Evolutionary conservation across 2,329 filamentous ascomycete species (phyloP).

Genomic region (Coniochaeta hoffmannii): DNA sequence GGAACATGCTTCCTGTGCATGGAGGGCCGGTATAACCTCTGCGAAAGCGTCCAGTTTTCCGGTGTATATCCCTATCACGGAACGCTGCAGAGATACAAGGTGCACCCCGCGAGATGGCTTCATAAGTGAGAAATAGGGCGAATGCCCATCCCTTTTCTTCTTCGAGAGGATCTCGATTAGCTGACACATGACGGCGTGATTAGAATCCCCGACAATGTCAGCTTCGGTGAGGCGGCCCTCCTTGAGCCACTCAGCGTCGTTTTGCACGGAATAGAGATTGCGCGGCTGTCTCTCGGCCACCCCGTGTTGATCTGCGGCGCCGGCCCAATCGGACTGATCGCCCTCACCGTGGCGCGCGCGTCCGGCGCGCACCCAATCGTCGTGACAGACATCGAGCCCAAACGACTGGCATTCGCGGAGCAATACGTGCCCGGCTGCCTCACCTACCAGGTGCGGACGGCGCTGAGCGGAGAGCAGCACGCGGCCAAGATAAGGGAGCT

Average conservation of each 20-base stretch:
- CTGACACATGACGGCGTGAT: no score
- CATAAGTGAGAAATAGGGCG: no score
- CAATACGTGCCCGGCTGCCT: slow-evolving; percentile 45
- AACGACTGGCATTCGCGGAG: slow-evolving; percentile 49
- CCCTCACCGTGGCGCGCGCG: slow-evolving; percentile 49
- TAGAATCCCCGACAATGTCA: slow-evolving; percentile 49
- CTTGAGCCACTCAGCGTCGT: slow-evolving; percentile 59
- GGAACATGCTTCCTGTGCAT: slow-evolving; percentile 50
- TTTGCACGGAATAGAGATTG: slow-evolving; percentile 49
- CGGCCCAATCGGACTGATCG: slow-evolving; percentile 55
- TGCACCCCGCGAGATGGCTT: slow-evolving; percentile 53
- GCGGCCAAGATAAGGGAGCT: slow-evolving; percentile 41
- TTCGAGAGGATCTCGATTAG: no score
- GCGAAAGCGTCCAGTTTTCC: slow-evolving; percentile 52
- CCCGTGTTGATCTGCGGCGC: slow-evolving; percentile 53
- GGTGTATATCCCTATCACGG: slow-evolving; percentile 55
- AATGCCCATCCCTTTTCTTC: no score
- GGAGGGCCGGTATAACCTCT: slow-evolving; percentile 56
- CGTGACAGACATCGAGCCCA: slow-evolving; percentile 54
- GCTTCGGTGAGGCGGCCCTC: slow-evolving; percentile 52
- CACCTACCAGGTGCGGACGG: slow-evolving; percentile 44
- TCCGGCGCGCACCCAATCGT: slow-evolving; percentile 57
- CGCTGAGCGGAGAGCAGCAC: slow-evolving; percentile 40
- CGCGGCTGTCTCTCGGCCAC: slow-evolving; percentile 45
- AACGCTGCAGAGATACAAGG: slow-evolving; percentile 53